A percentile compares a stretch with the other conserved stretches of the same genome.
Evolutionary conservation across 2,329 filamentous ascomycete genomes (phyloP).

Genomic region (Dactylellina drechsleri): DNA sequence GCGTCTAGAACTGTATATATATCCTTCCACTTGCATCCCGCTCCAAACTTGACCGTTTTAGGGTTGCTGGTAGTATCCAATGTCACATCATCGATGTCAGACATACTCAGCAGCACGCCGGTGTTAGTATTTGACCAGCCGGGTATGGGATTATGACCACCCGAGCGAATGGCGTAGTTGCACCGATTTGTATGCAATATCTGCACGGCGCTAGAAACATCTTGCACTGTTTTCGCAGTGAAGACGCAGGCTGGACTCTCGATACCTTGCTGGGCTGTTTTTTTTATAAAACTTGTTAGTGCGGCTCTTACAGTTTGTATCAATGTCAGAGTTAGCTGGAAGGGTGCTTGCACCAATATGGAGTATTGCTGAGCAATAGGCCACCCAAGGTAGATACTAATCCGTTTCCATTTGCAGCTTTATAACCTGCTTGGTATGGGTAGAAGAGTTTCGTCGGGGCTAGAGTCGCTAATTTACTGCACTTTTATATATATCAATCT

Average conservation of each 20-base stretch:
- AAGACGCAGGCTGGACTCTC: slow-evolving; percentile 40
- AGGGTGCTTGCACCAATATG: slow-evolving; percentile 39
- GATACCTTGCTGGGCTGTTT: slow-evolving; percentile 31
- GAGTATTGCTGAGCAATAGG: slow-evolving; percentile 5
- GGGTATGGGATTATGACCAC: slow-evolving; percentile 61
- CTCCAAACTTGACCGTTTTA: slow-evolving; percentile 60
- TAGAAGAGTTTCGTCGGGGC: slow-evolving; percentile 26
- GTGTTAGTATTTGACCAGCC: slow-evolving; percentile 61
- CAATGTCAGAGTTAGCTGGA: too few species aligned
- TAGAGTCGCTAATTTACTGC: slow-evolving; percentile 20
- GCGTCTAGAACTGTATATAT: slow-evolving; percentile 62
- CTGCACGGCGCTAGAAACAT: slow-evolving; percentile 62
- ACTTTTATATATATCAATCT: slow-evolving; percentile 7
- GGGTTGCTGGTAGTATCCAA: slow-evolving; percentile 58
- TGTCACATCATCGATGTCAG: slow-evolving; percentile 46
- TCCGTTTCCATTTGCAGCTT: slow-evolving; percentile 26
- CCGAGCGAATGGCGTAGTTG: slow-evolving; percentile 62
- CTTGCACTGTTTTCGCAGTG: slow-evolving; percentile 58
- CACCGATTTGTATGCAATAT: slow-evolving; percentile 60
- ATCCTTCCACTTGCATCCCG: slow-evolving; percentile 62
- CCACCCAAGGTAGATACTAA: slow-evolving; percentile 7
- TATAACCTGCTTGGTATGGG: slow-evolving; percentile 17
- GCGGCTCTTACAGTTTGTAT: not conserved
- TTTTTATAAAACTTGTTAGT: not conserved
- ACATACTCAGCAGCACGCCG: slow-evolving; percentile 58